Base-by-base conservation (phyloP, 257 asterid genomes). In the Gentiana straminea region DNA sequence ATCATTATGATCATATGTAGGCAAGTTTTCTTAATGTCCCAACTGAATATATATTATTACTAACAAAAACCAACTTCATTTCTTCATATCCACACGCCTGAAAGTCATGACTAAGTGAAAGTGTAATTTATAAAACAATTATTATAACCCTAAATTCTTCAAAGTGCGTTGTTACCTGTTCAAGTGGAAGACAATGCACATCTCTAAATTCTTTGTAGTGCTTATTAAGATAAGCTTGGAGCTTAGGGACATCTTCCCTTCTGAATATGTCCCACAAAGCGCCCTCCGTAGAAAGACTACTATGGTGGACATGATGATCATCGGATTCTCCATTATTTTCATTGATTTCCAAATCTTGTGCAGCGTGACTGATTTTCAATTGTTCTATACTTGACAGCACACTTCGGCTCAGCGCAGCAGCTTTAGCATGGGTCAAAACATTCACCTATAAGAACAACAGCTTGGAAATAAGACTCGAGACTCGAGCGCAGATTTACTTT, bases 211-310 rank as follows among this genome's bases (percentile, higher is more conserved):
- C 73, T 62, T 61, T 67, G 33, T 37, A 75, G 59, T 79, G 79
- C 64, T 64, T 72, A 60, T 51, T 55, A 32, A 79, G 77, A 75
- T 75, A 91, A 8, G 81, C 76, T 63, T 79, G 86, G 64, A 90
- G 59, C 63, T 79, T 76, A 5, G 95, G 84, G 37, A 84, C 81
- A 57, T 90, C 98, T 69, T 86, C 67, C 70, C 91, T 84, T 78
- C 95, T 79, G 75, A 85, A 91, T 35, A 91, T 84, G 75, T 91
- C 98, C 98, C 98, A 91, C 35, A 91, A 67, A 61, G 96, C 98
- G 67, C 92, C 95, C 55, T 89, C 95, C 61, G 87, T 81, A 46
- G 81, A 45, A 75, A 24, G 24, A 24, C 24, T 24, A 24, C 24
- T 24, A 24, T 24, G 24, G 24, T 24, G 24, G 24, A 24, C 24